phyloP scores from a whole-genome alignment of 1,139 yeast species.

The Magnusiomyces fungicola region DNA sequence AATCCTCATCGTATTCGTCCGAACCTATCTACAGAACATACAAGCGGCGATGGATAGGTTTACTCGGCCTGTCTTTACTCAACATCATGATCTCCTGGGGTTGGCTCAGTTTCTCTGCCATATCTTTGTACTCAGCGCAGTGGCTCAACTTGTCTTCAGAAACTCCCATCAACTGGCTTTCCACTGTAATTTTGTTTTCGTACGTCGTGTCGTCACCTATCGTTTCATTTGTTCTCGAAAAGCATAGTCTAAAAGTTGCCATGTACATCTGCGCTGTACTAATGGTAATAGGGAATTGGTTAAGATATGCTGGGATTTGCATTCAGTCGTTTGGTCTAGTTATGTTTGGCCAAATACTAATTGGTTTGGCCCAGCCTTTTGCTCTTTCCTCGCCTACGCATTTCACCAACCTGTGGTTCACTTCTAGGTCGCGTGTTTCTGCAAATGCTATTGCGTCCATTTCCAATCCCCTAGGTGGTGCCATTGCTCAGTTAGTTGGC shows the following conservation, averaged over 20 bases:
- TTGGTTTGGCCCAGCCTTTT: conserved; percentile 35
- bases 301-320: conserved; percentile 30
- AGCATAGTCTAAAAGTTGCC: conserved; percentile 23
- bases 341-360: conserved; percentile 32
- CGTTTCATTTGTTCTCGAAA: conserved; percentile 24
- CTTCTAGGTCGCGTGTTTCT: conserved; percentile 30
- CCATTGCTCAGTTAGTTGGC: conserved; percentile 33
- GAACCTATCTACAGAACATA: conserved; percentile 28
- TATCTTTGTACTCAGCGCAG: conserved; percentile 24
- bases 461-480: conserved; percentile 35
- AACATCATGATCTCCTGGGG: conserved; percentile 33
- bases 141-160: conserved; percentile 24
- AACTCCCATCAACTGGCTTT: conserved; percentile 34
- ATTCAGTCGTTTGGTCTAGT: conserved; percentile 25
- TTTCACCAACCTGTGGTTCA: conserved; percentile 34
- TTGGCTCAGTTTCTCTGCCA: conserved; percentile 33
- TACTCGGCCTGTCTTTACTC: conserved; percentile 27
- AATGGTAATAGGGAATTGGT: conserved; percentile 30
- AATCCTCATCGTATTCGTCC: no score
- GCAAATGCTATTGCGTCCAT: conserved; percentile 34
- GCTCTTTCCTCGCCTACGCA: conserved; percentile 31
- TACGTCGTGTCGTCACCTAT: conserved; percentile 28
- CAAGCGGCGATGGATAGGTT: conserved; percentile 33
- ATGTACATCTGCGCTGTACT: conserved; percentile 25
- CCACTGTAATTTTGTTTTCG: conserved; percentile 31